These are phyloP conservation scores for Petunia hybrid DNA, from an alignment of 305 asterid species.

Conservation along the genomic window DNA sequence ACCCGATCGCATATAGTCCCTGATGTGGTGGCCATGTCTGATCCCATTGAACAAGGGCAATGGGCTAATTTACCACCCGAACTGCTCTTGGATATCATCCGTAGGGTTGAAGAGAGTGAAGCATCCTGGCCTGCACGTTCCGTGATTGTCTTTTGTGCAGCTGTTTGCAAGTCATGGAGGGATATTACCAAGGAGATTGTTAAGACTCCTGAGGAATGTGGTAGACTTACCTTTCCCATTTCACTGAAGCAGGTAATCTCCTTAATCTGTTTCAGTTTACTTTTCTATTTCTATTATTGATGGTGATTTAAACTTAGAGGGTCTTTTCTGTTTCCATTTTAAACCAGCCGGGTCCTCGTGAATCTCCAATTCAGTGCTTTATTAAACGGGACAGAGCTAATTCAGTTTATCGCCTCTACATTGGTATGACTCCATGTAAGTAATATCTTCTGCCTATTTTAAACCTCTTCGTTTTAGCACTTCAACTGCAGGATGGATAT, in stretches of 20 bases:
- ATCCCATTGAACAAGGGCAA: slow-evolving; percentile 62
- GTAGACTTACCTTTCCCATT: slow-evolving; percentile 79
- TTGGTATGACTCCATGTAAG: slow-evolving; percentile 84
- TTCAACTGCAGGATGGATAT: neutral
- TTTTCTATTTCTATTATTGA: neutral
- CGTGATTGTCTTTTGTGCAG: slow-evolving; percentile 71
- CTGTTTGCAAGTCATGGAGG: slow-evolving; percentile 87
- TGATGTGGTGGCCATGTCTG: slow-evolving; percentile 51
- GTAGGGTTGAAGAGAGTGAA: slow-evolving; percentile 81
- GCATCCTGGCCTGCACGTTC: slow-evolving; percentile 83
- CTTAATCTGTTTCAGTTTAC: neutral
- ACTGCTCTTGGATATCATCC: slow-evolving; percentile 68
- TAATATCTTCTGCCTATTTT: slow-evolving; percentile 13
- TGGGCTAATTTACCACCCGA: slow-evolving; percentile 81
- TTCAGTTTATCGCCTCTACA: slow-evolving; percentile 61
- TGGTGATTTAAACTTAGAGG: neutral
- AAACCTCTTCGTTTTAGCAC: neutral
- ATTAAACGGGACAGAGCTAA: slow-evolving; percentile 77
- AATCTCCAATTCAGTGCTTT: slow-evolving; percentile 78
- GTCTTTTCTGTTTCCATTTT: neutral
- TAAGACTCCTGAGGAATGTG: slow-evolving; percentile 79
- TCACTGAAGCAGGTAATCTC: slow-evolving; percentile 74
- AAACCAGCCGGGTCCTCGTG: slow-evolving; percentile 78
- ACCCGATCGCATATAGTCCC: slow-evolving; percentile 79
- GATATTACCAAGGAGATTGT: slow-evolving; percentile 76